These are phyloP conservation scores for Hydnum rufescens DNA, from an alignment of 768 basidiomycete genomes.

Conservation along the genomic window DNA sequence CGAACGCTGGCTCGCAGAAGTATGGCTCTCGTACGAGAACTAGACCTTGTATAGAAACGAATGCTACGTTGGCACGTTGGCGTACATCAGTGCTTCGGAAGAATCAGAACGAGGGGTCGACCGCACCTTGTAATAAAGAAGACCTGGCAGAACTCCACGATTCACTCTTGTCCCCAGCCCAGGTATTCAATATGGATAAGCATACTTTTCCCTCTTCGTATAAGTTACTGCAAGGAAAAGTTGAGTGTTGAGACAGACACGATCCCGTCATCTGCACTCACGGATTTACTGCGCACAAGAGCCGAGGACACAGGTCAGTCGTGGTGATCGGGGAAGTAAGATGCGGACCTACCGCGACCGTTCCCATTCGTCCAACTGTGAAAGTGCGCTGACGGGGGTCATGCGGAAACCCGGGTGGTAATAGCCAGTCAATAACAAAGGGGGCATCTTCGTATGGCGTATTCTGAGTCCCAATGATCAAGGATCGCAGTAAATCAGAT, in stretches of 20 bases:
- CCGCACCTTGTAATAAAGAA: slow-evolving; percentile 47
- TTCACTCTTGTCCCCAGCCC: slow-evolving; percentile 77
- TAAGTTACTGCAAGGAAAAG: slow-evolving; percentile 39
- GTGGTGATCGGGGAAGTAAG: slow-evolving; percentile 4
- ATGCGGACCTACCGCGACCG: slow-evolving; percentile 42
- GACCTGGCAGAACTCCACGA: slow-evolving; percentile 72
- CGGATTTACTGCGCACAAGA: slow-evolving; percentile 49
- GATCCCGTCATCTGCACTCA: too few relatives aligned
- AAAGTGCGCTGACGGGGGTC: slow-evolving; percentile 72
- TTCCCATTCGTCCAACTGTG: slow-evolving; percentile 89
- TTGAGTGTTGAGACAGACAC: too few relatives aligned
- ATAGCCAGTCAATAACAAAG: slow-evolving; percentile 86
- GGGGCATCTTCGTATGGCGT: slow-evolving; percentile 93
- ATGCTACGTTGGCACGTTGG: too few relatives aligned
- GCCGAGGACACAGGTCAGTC: slow-evolving; percentile 1
- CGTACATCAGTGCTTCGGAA: background rate
- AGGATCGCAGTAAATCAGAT: slow-evolving; percentile 61
- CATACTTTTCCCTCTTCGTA: slow-evolving; percentile 96
- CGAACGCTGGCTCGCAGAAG: slow-evolving; percentile 84
- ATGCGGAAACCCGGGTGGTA: slow-evolving; percentile 67
- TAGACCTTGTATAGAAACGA: slow-evolving; percentile 85
- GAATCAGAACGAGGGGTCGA: background rate
- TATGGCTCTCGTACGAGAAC: slow-evolving; percentile 87
- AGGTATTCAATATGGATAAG: slow-evolving; percentile 76
- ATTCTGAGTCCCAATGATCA: slow-evolving; percentile 84